Evolutionary conservation across 768 basidiomycete species (phyloP).

Genomic region (Pleurotus salmoneostramineus): DNA sequence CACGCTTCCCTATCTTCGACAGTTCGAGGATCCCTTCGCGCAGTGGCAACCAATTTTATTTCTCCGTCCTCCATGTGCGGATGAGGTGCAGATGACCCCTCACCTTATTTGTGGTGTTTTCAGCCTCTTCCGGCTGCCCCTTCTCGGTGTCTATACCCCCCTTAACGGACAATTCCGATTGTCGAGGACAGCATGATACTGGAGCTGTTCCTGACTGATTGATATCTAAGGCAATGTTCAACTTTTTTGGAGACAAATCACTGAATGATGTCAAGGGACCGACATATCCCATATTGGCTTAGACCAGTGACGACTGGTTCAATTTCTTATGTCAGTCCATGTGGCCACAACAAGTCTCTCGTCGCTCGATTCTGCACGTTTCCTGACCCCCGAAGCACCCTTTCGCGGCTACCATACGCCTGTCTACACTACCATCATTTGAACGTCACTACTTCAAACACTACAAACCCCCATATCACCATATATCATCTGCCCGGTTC

Average conservation of each 20-base stretch:
- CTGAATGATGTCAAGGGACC: not conserved
- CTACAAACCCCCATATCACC: not conserved
- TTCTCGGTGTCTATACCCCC: not conserved
- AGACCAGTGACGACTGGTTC: not conserved
- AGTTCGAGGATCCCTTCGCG: too few relatives aligned
- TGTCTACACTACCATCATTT: slow-evolving; percentile 4
- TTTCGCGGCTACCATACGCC: not conserved
- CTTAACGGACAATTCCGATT: not conserved
- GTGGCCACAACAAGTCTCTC: not conserved
- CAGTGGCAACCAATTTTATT: too few relatives aligned
- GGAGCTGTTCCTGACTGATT: not conserved
- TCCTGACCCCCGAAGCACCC: not conserved
- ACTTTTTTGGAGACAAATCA: not conserved
- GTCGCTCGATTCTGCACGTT: not conserved
- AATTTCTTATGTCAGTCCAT: not conserved
- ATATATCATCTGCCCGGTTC: not conserved
- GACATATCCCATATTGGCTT: slow-evolving; percentile 7
- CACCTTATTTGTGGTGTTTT: too few relatives aligned
- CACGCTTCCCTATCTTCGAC: too few relatives aligned
- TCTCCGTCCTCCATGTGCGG: too few relatives aligned
- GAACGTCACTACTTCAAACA: not conserved
- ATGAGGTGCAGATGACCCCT: too few relatives aligned
- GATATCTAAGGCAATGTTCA: not conserved
- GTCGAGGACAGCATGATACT: not conserved
- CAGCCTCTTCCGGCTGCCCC: too few relatives aligned